Percentiles rank a stretch among this genome's conserved stretches.
phyloP scores from a whole-genome alignment of 371 early-diverging fungal genomes.

The Syncephalastrum monosporum region DNA sequence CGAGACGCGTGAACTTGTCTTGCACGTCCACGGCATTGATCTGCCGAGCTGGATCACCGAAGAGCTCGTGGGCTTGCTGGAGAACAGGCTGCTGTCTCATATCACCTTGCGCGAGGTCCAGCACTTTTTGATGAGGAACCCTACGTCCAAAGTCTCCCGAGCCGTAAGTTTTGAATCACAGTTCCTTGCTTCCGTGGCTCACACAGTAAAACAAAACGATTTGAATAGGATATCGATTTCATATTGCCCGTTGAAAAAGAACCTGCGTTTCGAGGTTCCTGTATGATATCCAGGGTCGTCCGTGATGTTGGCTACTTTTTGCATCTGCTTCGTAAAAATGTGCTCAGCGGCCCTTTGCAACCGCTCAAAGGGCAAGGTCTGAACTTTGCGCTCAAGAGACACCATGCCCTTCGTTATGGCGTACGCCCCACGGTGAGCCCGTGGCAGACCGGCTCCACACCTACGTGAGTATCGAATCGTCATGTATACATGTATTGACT shows the following conservation, averaged over 20 bases:
- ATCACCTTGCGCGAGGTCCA: constrained; percentile 69
- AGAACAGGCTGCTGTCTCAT: constrained; percentile 57
- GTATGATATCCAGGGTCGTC: constrained; percentile 55
- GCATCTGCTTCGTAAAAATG: constrained; percentile 65
- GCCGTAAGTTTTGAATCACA: constrained; percentile 45
- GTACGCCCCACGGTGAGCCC: constrained; percentile 1
- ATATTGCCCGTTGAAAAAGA: constrained; percentile 59
- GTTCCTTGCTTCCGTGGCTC: not conserved
- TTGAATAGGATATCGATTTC: constrained; percentile 61
- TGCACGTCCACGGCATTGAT: constrained; percentile 81
- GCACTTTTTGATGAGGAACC: constrained; percentile 70
- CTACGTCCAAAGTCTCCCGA: constrained; percentile 61
- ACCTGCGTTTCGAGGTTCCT: constrained; percentile 31
- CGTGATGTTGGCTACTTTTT: constrained; percentile 61
- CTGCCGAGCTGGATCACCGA: constrained; percentile 60
- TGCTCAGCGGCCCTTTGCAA: constrained; percentile 48
- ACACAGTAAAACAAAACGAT: not conserved
- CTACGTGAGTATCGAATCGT: too few relatives aligned
- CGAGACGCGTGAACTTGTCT: constrained; percentile 59
- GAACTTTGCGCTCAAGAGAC: constrained; percentile 37
- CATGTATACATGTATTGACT: too few relatives aligned
- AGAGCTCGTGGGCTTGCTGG: constrained; percentile 69
- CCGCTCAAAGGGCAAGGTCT: constrained; percentile 59
- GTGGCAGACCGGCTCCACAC: not conserved
- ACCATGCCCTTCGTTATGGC: constrained; percentile 52